Evolutionary conservation across 345 rosid species (phyloP), one percentile per base, ranked within the genome.

Genomic region (Durio zibethinus): DNA sequence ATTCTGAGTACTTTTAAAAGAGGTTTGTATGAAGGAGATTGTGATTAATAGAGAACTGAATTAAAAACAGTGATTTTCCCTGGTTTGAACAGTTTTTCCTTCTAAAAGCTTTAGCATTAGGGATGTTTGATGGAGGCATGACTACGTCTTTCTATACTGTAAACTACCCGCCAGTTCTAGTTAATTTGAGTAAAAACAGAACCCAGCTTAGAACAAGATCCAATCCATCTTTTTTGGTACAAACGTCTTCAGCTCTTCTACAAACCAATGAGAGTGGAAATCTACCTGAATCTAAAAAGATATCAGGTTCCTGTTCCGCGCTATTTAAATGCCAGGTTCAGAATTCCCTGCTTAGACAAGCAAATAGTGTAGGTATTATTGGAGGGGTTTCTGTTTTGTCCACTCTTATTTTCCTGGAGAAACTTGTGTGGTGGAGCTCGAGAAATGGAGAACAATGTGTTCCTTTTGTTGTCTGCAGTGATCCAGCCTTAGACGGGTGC

Each of bases 351-450:
- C 76, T 80, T n/a, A 82, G 60, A 47, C 83, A 78, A 36, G 71
- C 54, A 35, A 82, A 82, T 52, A 79, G 89, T 1, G 80, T 88
- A 10, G 91, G 91, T 25, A 79, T 88, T 61, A 83, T 88, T 1
- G 89, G 89, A 73, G 91, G 91, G 62, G 82, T 78, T 9, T 86
- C 91, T 10, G 86, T 80, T 62, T 79, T 84, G 40, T 77, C 87
- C 27, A 86, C 89, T 60, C 85, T 88, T 6, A 77, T 81, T 79
- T 88, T 88, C 84, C 73, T 86, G 65, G 88, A 86, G 66, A 88
- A 88, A 79, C 83, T 86, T 7, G 82, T 77, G 4, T 74, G 80
- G 79, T 80, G 84, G 87, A 86, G 89, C 76, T 73, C 86, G 7
- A 85, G 69, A 78, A 63, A 85, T 63, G 82, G 82, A 10, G 76